Evolutionary conservation across 441 rosid species (phyloP).

Genomic region (Monsonia emarginata): DNA sequence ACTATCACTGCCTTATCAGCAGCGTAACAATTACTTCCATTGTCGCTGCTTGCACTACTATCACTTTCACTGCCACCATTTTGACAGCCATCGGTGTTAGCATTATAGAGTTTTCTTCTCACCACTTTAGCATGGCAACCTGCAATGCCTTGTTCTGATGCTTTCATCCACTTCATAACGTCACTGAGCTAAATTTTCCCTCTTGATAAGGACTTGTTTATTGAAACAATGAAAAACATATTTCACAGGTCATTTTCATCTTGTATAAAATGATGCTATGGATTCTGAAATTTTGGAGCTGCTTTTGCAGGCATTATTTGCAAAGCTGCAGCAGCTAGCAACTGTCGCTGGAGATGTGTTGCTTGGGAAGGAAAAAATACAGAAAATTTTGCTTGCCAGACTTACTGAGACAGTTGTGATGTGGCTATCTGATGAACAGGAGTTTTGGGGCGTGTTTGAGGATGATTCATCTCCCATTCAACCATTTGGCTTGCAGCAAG

Average conservation of each 20-base stretch:
- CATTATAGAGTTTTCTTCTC: background rate
- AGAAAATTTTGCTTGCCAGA: constrained; percentile 82
- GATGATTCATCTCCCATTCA: constrained; percentile 64
- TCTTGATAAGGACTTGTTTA: background rate
- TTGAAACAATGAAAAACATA: background rate
- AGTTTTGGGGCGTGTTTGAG: constrained; percentile 87
- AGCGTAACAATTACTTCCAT: too few relatives aligned
- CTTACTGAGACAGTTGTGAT: constrained; percentile 87
- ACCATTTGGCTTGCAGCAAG: constrained; percentile 80
- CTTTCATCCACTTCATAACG: background rate
- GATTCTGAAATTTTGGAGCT: constrained; percentile 9
- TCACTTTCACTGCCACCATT: background rate
- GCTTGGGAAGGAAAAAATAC: constrained; percentile 79
- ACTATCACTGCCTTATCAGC: too few relatives aligned
- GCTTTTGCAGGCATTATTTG: constrained; percentile 66
- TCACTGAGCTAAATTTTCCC: background rate
- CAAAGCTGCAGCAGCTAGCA: constrained; percentile 88
- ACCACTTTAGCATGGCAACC: background rate
- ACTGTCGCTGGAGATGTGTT: constrained; percentile 88
- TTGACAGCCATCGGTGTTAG: background rate
- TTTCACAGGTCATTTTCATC: background rate
- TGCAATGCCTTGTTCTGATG: background rate
- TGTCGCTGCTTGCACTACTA: too few relatives aligned
- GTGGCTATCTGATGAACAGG: constrained; percentile 88
- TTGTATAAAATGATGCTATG: background rate